Evolutionary conservation across 805 yeast genomes (phyloP).

Genomic region (Hyphopichia homilentoma): DNA sequence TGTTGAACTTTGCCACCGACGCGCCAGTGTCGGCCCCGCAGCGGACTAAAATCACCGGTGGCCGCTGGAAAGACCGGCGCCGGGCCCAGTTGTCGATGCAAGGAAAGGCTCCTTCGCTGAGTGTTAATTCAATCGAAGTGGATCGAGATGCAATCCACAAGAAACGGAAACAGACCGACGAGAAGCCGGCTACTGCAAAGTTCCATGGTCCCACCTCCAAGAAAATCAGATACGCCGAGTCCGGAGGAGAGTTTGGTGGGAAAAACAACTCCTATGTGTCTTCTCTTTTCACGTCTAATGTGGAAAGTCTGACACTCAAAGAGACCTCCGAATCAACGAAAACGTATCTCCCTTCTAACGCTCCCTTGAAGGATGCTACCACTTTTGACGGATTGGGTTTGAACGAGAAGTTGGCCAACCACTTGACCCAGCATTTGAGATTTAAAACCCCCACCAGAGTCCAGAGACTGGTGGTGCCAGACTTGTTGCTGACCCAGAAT

Average conservation of each 20-base stretch:
- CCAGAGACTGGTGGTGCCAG: constrained; percentile 78
- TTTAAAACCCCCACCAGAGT: constrained; percentile 77
- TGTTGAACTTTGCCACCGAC: constrained; percentile 62
- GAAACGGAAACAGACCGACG: constrained; percentile 11
- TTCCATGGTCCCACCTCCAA: constrained; percentile 21
- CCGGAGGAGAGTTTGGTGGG: constrained; percentile 52
- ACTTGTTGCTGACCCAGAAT: constrained; percentile 24
- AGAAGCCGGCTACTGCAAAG: constrained; percentile 6
- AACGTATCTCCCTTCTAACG: constrained; percentile 65
- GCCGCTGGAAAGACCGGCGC: constrained; percentile 80
- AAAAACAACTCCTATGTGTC: constrained; percentile 69
- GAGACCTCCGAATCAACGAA: constrained; percentile 41
- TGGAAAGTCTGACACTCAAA: constrained; percentile 50
- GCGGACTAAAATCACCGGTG: constrained; percentile 53
- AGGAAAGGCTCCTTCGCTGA: constrained; percentile 32
- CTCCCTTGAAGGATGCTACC: constrained; percentile 70
- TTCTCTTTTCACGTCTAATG: constrained; percentile 62
- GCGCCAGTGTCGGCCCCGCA: background rate
- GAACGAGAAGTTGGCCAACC: constrained; percentile 47
- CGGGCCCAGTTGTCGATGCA: constrained; percentile 49
- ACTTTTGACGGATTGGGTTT: constrained; percentile 73
- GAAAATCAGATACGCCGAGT: constrained; percentile 41
- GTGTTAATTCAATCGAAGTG: constrained; percentile 29
- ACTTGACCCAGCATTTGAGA: constrained; percentile 53
- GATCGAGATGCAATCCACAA: constrained; percentile 6